Conservation (phyloP, 2,329 filamentous ascomycete genomes). For the Cercospora canescens region DNA sequence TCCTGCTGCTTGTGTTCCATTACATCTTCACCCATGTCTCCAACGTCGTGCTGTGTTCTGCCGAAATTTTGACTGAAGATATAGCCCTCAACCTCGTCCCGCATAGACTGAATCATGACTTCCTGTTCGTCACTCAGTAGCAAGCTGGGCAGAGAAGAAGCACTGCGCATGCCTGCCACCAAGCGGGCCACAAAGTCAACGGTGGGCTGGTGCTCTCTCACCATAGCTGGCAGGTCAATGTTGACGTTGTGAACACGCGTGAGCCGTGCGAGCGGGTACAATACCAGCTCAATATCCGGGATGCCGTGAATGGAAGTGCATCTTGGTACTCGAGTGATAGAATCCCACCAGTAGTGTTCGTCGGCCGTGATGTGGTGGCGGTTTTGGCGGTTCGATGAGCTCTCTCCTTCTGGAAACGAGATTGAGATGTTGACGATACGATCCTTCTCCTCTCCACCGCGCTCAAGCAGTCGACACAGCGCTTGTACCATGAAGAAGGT, state of each 20-base stretch:
- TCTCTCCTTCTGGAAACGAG: slow-evolving; percentile 20
- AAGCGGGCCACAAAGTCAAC: slow-evolving; percentile 24
- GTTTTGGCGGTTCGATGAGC: neutral
- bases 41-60: neutral
- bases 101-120: neutral
- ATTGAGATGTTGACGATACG: slow-evolving; percentile 28
- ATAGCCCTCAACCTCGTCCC: slow-evolving; percentile 3
- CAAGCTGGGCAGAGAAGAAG: neutral
- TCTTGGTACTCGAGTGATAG: slow-evolving; percentile 19
- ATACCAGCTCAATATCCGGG: slow-evolving; percentile 30
- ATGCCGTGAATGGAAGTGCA: slow-evolving; percentile 27
- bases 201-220: slow-evolving; percentile 19
- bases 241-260: slow-evolving; percentile 27
- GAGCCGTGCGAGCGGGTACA: slow-evolving; percentile 29
- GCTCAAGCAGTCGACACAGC: slow-evolving; percentile 29
- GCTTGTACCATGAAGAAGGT: slow-evolving; percentile 34
- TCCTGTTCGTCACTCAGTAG: slow-evolving; percentile 1
- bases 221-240: slow-evolving; percentile 24
- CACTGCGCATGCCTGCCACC: slow-evolving; percentile 20
- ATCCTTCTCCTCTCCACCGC: slow-evolving; percentile 18
- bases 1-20: neutral
- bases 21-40: neutral
- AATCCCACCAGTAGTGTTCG: slow-evolving; percentile 30
- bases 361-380: slow-evolving; percentile 15
- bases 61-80: neutral